A percentile compares a stretch with the other conserved stretches of the same genome.
Conservation (phyloP, 2,329 filamentous ascomycete genomes). For the Aspergillus oerlinghausenensis region DNA sequence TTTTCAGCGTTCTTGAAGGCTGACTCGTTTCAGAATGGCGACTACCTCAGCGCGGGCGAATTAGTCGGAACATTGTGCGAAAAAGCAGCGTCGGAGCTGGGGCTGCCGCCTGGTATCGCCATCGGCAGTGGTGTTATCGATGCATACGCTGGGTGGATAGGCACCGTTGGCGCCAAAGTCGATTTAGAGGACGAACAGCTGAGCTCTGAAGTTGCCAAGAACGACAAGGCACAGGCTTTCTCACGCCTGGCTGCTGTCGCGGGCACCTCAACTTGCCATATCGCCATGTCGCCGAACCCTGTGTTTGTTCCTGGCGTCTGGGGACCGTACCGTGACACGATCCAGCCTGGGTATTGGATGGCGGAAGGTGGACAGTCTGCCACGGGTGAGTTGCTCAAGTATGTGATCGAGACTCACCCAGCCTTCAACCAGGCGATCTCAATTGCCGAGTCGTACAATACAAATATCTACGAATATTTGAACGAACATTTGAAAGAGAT, state of each 20-base stretch:
- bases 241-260: conserved; percentile 89
- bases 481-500: conserved; percentile 81
- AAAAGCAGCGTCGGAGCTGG: conserved; percentile 76
- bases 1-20: not conserved
- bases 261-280: conserved; percentile 93
- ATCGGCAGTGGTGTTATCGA: conserved; percentile 97
- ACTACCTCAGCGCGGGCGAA: conserved; percentile 87
- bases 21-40: conserved; percentile 65
- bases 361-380: conserved; percentile 95
- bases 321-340: conserved; percentile 93
- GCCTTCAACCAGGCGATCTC: conserved; percentile 77
- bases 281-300: conserved; percentile 89
- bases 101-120: conserved; percentile 79
- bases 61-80: conserved; percentile 80
- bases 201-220: conserved; percentile 63
- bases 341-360: conserved; percentile 92
- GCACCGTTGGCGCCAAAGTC: conserved; percentile 96
- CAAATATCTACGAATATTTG: conserved; percentile 91
- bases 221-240: conserved; percentile 89
- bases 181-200: conserved; percentile 65
- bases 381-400: conserved; percentile 88
- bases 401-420: conserved; percentile 92
- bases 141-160: conserved; percentile 97
- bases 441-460: conserved; percentile 73
- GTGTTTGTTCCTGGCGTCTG: conserved; percentile 95